phyloP scores from a whole-genome alignment of 306 rosid genomes.

The Sophora flavescens region DNA sequence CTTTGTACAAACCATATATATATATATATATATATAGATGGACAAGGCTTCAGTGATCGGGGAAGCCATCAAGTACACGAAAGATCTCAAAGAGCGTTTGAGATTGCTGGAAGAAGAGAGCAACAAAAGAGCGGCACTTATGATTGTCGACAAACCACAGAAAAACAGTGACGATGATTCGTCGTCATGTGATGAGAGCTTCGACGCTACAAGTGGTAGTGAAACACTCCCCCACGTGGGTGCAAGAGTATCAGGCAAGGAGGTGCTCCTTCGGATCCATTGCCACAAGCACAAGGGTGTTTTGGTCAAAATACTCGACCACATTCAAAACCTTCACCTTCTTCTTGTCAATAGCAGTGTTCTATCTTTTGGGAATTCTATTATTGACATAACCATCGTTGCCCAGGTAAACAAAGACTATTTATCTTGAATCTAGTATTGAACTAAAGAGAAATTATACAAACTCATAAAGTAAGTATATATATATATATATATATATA shows the following conservation, averaged over 20 bases:
- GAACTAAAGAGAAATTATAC: too few relatives aligned
- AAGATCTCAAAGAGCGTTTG: slow-evolving; percentile 67
- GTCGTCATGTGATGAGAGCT: slow-evolving; percentile 52
- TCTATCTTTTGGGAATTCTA: slow-evolving; percentile 53
- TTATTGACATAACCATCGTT: slow-evolving; percentile 60
- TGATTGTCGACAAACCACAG: slow-evolving; percentile 51
- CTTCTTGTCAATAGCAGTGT: slow-evolving; percentile 53
- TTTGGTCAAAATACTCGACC: slow-evolving; percentile 53
- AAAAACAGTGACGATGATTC: slow-evolving; percentile 49
- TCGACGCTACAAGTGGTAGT: not conserved
- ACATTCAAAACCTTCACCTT: slow-evolving; percentile 66
- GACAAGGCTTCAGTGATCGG: slow-evolving; percentile 82
- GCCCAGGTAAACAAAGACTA: slow-evolving; percentile 61
- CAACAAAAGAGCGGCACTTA: slow-evolving; percentile 55
- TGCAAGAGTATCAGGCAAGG: slow-evolving; percentile 66
- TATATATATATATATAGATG: slow-evolving; percentile 56
- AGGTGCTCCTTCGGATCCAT: slow-evolving; percentile 71
- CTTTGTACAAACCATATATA: not conserved
- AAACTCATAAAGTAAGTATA: too few relatives aligned
- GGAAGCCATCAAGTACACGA: slow-evolving; percentile 72
- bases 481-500: too few relatives aligned
- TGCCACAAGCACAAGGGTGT: slow-evolving; percentile 68
- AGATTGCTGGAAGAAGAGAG: slow-evolving; percentile 60
- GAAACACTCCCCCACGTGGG: slow-evolving; percentile 65
- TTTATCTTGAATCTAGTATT: too few relatives aligned